These are phyloP conservation scores for Colletotrichum costaricense DNA, from an alignment of 2,329 filamentous ascomycete species.

Conservation along the genomic window DNA sequence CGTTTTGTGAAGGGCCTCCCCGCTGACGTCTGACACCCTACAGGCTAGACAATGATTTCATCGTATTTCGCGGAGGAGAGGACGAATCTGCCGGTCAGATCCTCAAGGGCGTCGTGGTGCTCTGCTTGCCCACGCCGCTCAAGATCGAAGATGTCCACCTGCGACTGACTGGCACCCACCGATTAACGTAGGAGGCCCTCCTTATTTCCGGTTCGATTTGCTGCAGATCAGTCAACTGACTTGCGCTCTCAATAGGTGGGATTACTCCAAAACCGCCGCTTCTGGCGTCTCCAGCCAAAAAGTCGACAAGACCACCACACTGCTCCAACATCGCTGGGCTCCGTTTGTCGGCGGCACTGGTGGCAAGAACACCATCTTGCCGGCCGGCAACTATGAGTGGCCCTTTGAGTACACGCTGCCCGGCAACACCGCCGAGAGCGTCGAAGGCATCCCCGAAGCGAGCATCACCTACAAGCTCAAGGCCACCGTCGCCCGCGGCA, in stretches of 20 bases:
- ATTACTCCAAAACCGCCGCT: slow-evolving; percentile 63
- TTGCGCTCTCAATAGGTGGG: slow-evolving; percentile 54
- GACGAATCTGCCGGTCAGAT: slow-evolving; percentile 81
- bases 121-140: slow-evolving; percentile 77
- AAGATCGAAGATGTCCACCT: slow-evolving; percentile 80
- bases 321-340: slow-evolving; percentile 77
- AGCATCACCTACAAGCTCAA: slow-evolving; percentile 93
- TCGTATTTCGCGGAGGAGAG: slow-evolving; percentile 81
- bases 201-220: slow-evolving; percentile 12
- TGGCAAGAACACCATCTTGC: slow-evolving; percentile 69
- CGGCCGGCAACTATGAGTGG: slow-evolving; percentile 85
- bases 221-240: slow-evolving; percentile 24
- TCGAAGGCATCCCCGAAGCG: slow-evolving; percentile 88
- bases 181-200: slow-evolving; percentile 69
- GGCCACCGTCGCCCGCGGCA: slow-evolving; percentile 87
- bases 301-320: slow-evolving; percentile 67
- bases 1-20: slow-evolving; percentile 9
- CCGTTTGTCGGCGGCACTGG: slow-evolving; percentile 70
- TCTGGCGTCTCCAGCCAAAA: slow-evolving; percentile 69
- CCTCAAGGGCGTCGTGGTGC: slow-evolving; percentile 78
- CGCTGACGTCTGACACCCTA: slow-evolving; percentile 31
- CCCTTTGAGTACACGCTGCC: slow-evolving; percentile 81
- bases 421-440: slow-evolving; percentile 82
- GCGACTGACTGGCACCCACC: slow-evolving; percentile 76
- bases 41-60: slow-evolving; percentile 82